Evolutionary conservation across 1,139 yeast species (phyloP), one percentile per base, ranked within the genome.

Genomic region (Casaregolazyma lundiana): DNA sequence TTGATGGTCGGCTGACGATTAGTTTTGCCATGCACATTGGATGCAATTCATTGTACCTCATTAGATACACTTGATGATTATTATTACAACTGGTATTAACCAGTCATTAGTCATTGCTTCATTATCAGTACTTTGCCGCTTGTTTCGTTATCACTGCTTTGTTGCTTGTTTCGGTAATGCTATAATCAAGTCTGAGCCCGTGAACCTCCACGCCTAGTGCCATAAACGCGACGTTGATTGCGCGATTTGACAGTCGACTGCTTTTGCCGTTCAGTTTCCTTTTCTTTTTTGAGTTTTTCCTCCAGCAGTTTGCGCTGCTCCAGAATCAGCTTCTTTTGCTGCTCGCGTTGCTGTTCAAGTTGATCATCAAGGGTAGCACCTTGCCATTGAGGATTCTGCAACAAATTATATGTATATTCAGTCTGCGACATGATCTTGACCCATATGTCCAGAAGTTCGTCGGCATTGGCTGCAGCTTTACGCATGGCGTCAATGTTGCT

Each of bases 351-450:
- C 9, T 53, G 56, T 36, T 58, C 55, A 13, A 57, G 37, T 46
- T 57, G 53, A 40, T 59, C 57, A 36, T 61, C 68, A 32, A 50
- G 46, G 1, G 63, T 55, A 2, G 56, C 47, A 2, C 70, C 70
- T 11, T 59, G 62, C 70, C 70, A 66, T 16, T 52, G 50, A 5
- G 51, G 50, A 38, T 62, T 56, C 15, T 55, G 50, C 36, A 66
- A 46, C 20, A 66, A 53, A 16, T 57, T 51, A 32, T 65, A 64
- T 6, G 66, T 65, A 40, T 64, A 68, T 40, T 63, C 66, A 1
- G 70, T 58, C 41, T 66, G 68, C 3, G 69, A 64, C 24, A 66
- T 52, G 36, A 66, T 62, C 36, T 58, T 52, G 18, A 62, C 59
- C 68, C 69, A 66, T 43, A 54, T 50, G 42, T 63, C 61, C n/a